Conservation (phyloP, 2,329 filamentous ascomycete species). For the Phyllosticta citriasiana region DNA sequence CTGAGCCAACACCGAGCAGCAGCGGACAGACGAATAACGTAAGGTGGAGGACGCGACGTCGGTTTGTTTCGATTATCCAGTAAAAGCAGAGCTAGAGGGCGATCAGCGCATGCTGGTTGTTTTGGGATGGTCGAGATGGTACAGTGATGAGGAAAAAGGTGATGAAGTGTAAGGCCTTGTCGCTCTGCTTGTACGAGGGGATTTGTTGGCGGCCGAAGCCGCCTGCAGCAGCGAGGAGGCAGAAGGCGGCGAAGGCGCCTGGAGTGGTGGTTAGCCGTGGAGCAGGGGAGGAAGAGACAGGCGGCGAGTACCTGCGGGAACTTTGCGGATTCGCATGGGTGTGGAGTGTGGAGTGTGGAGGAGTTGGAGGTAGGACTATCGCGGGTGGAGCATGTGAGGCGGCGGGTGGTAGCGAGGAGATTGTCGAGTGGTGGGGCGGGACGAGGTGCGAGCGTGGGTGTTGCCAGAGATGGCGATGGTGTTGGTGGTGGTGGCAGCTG, state of each 20-base stretch:
- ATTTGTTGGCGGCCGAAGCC: constrained; percentile 55
- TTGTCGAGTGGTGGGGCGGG: background rate
- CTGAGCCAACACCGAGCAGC: constrained; percentile 60
- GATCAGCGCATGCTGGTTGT: background rate
- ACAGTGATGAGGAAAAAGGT: constrained; percentile 86
- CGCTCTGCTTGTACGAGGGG: constrained; percentile 56
- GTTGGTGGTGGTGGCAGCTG: too few species aligned
- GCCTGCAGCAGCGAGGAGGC: constrained; percentile 56
- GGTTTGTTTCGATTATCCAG: constrained; percentile 89
- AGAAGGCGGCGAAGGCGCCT: constrained; percentile 47
- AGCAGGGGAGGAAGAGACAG: background rate
- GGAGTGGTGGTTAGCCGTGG: constrained; percentile 1
- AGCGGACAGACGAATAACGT: constrained; percentile 73
- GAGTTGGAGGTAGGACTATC: background rate
- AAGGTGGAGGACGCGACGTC: constrained; percentile 73
- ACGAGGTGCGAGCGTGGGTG: too few species aligned
- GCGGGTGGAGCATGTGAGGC: constrained; percentile 4
- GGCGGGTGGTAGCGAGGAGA: background rate
- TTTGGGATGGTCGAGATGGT: constrained; percentile 12
- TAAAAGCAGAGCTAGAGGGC: constrained; percentile 57
- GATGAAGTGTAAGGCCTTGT: constrained; percentile 78
- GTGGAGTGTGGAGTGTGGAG: background rate
- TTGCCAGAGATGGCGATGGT: too few species aligned
- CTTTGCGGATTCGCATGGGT: constrained; percentile 72
- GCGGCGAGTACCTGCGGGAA: constrained; percentile 62